Base-by-base conservation (phyloP, 2,329 filamentous ascomycete genomes). In the Diplodia seriata region DNA sequence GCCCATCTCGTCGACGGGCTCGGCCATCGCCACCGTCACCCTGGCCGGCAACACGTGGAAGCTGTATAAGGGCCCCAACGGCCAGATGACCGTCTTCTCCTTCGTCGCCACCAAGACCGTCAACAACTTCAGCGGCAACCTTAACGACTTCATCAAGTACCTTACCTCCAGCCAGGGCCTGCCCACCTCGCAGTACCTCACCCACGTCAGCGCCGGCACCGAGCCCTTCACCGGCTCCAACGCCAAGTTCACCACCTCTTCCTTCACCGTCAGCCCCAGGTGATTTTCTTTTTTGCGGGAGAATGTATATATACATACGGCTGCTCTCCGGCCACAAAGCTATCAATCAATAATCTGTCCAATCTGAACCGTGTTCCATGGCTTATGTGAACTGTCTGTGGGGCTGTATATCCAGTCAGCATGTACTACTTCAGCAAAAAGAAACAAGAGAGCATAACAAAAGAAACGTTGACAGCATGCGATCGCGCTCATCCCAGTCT, bases 11-110 rank as follows among this genome's bases (percentile, higher is more conserved):
- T 81, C 76, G 62, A 87, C 81, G 26, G 86, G 86, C 59, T 79
- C 78, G 18, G 72, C 86, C 7, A 81, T 89, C 70, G 86, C 84
- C 2, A 87, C 82, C 0, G 80, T 84, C 12, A 85, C 80, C 9
- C 80, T 90, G 68, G 85, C 76, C 38, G 87, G 85, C 49, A 75
- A 78, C 29, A 76, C 73, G 18, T 91, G 85, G 83, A 83, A 85
- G 64, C 78, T 91, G 56, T 90, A 84, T 78, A 82, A 82, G 68
- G 89, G 89, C n/a, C 77, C 76, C 18, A 89, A 90, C 70, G 85
- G 85, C 29, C 75, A 78, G 62, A 88, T 83, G 76, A 85, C 82
- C 3, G 88, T 91, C 9, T 90, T 84, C 79, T 87, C 84, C 72
- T 91, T 88, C 70, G 84, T 88, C 6, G 84, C 84, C 0, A 68